These are phyloP conservation scores for Hypoxylon sp. DNA, from an alignment of 2,329 filamentous ascomycete species.

Conservation along the genomic window DNA sequence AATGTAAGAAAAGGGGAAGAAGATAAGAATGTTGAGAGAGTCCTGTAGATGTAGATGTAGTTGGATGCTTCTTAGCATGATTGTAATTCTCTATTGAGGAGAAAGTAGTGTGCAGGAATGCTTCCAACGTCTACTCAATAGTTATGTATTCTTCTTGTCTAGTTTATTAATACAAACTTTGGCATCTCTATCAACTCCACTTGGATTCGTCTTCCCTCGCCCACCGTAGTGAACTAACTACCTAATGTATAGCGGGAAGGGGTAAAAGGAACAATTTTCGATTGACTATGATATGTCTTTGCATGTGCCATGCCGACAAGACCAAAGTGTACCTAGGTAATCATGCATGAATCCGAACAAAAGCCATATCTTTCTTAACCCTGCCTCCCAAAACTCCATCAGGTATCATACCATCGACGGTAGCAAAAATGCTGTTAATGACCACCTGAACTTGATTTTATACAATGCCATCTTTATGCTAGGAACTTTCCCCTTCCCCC, in stretches of 20 bases:
- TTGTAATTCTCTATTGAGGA: not conserved
- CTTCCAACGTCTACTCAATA: slow-evolving; percentile 25
- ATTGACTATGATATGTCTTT: slow-evolving; percentile 14
- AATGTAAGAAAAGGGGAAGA: not conserved
- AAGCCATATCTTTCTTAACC: slow-evolving; percentile 27
- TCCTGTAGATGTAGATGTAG: not conserved
- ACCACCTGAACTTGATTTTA: slow-evolving; percentile 23
- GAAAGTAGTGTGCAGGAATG: not conserved
- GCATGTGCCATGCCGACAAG: not conserved
- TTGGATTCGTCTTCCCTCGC: not conserved
- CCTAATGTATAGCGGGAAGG: not conserved
- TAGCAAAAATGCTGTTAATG: slow-evolving; percentile 23
- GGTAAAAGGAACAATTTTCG: slow-evolving; percentile 8
- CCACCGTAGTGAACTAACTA: slow-evolving; percentile 18
- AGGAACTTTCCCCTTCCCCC: not conserved
- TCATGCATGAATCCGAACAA: slow-evolving; percentile 17
- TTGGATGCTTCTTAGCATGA: not conserved
- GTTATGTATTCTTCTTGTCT: slow-evolving; percentile 10
- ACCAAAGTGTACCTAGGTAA: slow-evolving; percentile 13
- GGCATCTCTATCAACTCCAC: not conserved
- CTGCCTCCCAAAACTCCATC: slow-evolving; percentile 34
- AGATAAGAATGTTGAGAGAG: not conserved
- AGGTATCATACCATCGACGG: slow-evolving; percentile 36
- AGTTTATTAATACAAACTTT: slow-evolving; percentile 16
- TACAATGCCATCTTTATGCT: slow-evolving; percentile 28